Base-by-base conservation (phyloP, 768 basidiomycete genomes). In the Hemileccinum impolitum region DNA sequence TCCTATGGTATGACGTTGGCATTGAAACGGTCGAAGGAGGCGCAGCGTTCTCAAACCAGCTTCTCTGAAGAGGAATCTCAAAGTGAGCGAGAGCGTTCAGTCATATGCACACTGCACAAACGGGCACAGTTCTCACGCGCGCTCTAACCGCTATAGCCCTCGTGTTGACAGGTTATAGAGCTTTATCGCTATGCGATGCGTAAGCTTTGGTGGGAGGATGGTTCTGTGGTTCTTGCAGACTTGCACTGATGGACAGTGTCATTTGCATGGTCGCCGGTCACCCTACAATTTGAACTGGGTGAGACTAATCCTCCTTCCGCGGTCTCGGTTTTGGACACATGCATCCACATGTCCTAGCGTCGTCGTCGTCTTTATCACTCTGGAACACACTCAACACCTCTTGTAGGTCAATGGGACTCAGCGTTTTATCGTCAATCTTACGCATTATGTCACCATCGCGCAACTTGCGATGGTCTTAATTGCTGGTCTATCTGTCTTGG, bases 131-230 rank as follows among this genome's bases (percentile, higher is more conserved):
- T 30, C 42, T 52, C 21, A 49, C 51, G 18, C 55, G 46, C 47
- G 31, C 35, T 21, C 39, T 61, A 1, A 50, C 39, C 4, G 38
- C 28, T 14, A 21, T 47, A 21, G 37, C 48, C n/a, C 7, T 58
- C 5, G 30, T 9, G 12, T 17, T 58, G 36, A 39, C 46, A 4
- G 17, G 34, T 18, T 51, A 32, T 28, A 45, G 51, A 28, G n/a
- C 17, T 39, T 37, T 19, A 18, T 39, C 51, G 45, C 39, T 43
- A 42, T 32, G 25, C 8, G 38, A 49, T 7, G 6, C 45, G 34
- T 19, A 46, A 12, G 13, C 38, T 59, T 30, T 44, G 60, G 51
- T 62, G 56, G 53, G 62, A 64, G 26, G 63, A 62, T 39, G 39
- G 18, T n/a, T 53, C 39, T 13, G 51, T 45, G 9, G n/a, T 32